Evolutionary conservation across 192 early-diverging fungal species (phyloP), one percentile per base, ranked within the genome.

Genomic region (Podila minutissima): DNA sequence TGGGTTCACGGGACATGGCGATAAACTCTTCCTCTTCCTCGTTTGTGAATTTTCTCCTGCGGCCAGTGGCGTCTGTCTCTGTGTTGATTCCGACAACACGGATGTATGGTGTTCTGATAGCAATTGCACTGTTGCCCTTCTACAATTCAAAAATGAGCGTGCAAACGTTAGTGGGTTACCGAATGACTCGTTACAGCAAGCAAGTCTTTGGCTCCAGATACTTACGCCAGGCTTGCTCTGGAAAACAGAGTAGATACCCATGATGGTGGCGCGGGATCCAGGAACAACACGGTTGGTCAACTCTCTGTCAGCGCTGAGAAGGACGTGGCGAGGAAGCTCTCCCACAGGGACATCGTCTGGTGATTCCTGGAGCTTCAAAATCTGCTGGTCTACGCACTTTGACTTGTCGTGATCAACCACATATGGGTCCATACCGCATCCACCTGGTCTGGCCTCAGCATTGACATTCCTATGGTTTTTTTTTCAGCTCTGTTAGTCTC

Each of bases 291-390:
- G 87, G 87, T 95, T 95, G 28, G 94, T 91, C 74, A 98, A 85
- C 68, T 90, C 92, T 68, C 92, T 90, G 83, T 99, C 98, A 3
- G 93, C 93, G 84, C 91, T 95, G 66, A 99, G 83, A 0, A 96
- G 86, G 29, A 96, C 93, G 83, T 98, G 97, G 33, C 98, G 93
- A 46, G 98, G 98, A 46, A 99, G 88, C 82, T 99, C 98, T 73
- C 98, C 98, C 1, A 98, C 96, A 5, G 98, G 98, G 17, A 99
- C 95, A 83, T 97, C 93, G 62, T 97, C 98, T 12, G 96, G 95
- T 19, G 95, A 91, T 83, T 99, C 98, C 81, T 99, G 98, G 64
- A 99, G 89, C 84, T 99, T 99, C 66, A 99, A 87, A 9, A 92
- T 91, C 86, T 99, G 98, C 79, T 96, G 94, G 87, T 99, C 98